Conservation (phyloP, 1,284 basidiomycete species). For the Phenoliferia sp. region DNA sequence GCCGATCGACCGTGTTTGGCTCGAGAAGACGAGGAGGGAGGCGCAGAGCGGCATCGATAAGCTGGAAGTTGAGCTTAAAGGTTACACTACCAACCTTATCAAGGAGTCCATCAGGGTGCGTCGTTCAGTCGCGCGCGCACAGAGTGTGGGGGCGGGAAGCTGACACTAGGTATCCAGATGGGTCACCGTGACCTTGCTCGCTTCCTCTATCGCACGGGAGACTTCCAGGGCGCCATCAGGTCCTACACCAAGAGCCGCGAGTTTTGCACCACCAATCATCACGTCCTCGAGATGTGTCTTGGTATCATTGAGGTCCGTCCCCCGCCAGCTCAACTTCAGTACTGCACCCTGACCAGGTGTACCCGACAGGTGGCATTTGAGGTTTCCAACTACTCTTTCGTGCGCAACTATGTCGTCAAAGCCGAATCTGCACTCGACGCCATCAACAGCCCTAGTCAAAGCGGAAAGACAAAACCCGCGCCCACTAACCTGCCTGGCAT, state of each 20-base stretch:
- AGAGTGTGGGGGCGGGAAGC: not conserved
- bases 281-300: constrained; percentile 79
- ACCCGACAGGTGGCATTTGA: constrained; percentile 64
- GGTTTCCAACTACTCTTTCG: constrained; percentile 72
- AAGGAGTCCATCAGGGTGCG: constrained; percentile 85
- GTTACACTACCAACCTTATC: constrained; percentile 84
- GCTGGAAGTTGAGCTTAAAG: constrained; percentile 81
- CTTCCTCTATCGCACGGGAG: constrained; percentile 64
- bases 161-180: constrained; percentile 52
- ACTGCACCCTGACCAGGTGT: too few relatives aligned
- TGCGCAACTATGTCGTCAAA: constrained; percentile 82
- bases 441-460: constrained; percentile 41
- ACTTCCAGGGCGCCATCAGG: constrained; percentile 62
- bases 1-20: constrained; percentile 56
- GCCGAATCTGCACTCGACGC: constrained; percentile 79
- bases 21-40: constrained; percentile 56
- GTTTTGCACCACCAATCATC: constrained; percentile 74
- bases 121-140: constrained; percentile 24
- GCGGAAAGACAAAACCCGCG: constrained; percentile 22
- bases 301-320: constrained; percentile 65
- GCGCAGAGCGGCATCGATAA: constrained; percentile 64
- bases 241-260: constrained; percentile 79
- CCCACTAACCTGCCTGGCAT: constrained; percentile 34
- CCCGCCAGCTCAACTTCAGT: not conserved
- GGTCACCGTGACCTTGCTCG: constrained; percentile 76